A percentile compares a stretch with the other conserved stretches of the same genome.
Conservation (phyloP, 306 rosid species). For the Geum urbanum region DNA sequence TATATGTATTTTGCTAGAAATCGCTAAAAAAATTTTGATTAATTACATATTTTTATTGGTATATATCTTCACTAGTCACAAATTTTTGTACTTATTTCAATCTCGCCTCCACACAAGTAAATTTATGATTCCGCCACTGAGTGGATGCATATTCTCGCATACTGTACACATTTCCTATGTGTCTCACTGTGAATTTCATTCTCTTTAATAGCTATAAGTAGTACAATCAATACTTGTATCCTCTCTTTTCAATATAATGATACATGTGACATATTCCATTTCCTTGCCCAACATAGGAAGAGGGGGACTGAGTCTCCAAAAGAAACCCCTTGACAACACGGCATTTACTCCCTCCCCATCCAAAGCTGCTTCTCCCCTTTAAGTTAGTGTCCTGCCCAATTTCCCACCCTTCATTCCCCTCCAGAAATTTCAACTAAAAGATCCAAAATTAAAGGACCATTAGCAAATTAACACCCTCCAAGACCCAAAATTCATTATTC, state of each 20-base stretch:
- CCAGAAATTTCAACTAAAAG: constrained; percentile 48
- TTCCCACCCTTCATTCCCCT: constrained; percentile 35
- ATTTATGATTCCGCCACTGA: too few relatives aligned
- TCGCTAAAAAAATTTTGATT: too few relatives aligned
- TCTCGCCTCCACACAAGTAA: too few relatives aligned
- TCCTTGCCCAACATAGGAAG: constrained; percentile 18
- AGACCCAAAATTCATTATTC: background rate
- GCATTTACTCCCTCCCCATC: constrained; percentile 55
- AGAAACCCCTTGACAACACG: constrained; percentile 54
- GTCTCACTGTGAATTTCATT: too few relatives aligned
- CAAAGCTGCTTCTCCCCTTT: constrained; percentile 47
- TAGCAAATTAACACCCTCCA: background rate
- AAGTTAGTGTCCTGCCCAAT: constrained; percentile 37
- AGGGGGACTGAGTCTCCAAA: constrained; percentile 56
- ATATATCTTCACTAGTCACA: too few relatives aligned
- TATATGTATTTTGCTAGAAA: too few relatives aligned
- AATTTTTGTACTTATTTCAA: too few relatives aligned
- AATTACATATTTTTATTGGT: too few relatives aligned
- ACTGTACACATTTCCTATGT: too few relatives aligned
- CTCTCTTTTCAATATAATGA: background rate
- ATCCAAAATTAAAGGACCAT: constrained; percentile 57
- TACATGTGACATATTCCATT: too few relatives aligned
- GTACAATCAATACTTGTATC: background rate
- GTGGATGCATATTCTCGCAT: too few relatives aligned
- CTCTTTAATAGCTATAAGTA: too few relatives aligned